These are phyloP conservation scores for Wickerhamiella musiphila DNA, from an alignment of 805 yeast genomes.

Conservation along the genomic window DNA sequence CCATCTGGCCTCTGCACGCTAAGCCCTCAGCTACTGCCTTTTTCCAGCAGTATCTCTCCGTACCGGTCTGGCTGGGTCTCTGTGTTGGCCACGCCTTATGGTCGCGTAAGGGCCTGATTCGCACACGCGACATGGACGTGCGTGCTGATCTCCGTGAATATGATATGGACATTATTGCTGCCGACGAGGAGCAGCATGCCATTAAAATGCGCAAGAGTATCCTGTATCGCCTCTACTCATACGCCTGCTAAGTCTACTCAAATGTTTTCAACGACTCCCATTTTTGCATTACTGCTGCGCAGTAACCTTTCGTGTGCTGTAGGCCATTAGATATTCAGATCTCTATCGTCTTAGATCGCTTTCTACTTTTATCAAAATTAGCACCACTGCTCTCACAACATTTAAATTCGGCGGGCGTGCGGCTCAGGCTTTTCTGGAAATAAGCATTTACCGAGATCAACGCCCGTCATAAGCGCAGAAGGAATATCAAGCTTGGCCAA, in stretches of 20 bases:
- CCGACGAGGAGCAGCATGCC: conserved; percentile 9
- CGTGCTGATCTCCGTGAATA: conserved; percentile 3
- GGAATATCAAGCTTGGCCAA: not conserved
- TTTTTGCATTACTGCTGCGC: too few relatives aligned
- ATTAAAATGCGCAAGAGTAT: not conserved
- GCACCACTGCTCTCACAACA: too few relatives aligned
- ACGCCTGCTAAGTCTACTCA: too few relatives aligned
- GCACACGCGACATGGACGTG: not conserved
- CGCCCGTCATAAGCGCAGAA: not conserved
- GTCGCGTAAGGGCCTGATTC: not conserved
- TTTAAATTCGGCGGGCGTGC: too few relatives aligned
- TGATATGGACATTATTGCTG: conserved; percentile 8
- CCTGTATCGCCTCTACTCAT: not conserved
- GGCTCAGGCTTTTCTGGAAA: too few relatives aligned
- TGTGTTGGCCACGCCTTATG: conserved; percentile 9
- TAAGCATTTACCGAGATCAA: too few relatives aligned
- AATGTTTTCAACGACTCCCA: too few relatives aligned
- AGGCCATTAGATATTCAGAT: not conserved
- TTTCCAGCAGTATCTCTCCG: conserved; percentile 37
- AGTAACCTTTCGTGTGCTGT: not conserved
- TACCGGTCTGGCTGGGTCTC: conserved; percentile 18
- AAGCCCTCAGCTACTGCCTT: conserved; percentile 25
- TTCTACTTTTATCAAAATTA: not conserved
- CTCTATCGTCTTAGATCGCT: not conserved
- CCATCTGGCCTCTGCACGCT: conserved; percentile 47